Evolutionary conservation across 495 filamentous ascomycete genomes (phyloP), one percentile per base, ranked within the genome.

Genomic region (Penicillium antarcticum): DNA sequence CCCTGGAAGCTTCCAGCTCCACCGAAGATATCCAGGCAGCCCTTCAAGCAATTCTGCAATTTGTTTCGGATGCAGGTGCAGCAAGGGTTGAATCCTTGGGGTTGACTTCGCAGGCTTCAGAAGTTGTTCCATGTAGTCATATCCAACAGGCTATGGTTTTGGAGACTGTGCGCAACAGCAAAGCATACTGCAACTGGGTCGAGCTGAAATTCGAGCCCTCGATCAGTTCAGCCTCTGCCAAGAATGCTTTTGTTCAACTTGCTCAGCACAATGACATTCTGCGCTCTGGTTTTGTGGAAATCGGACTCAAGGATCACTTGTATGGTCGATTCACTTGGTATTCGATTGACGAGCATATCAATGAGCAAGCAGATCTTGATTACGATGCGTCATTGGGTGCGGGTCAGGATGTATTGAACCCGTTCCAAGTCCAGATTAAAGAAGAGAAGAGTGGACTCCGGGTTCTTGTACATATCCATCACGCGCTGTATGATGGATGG

Each of bases 401-500:
- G n/a, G 49, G 60, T 45, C 18, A 69, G 45, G 14, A 78, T 76
- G 64, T 87, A 14, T 70, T 86, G 8, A 70, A 70, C 19, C 87
- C 87, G 1, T 68, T 89, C 33, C 72, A 64, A 2, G 66, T 87
- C 9, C 76, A 83, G 40, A 61, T 90, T 1, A 55, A 64, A 5
- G 45, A 55, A 10, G 54, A 40, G 18, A 34, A 47, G 4, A 48
- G 60, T 1, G 51, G 51, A 4, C 46, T 79, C 2, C 64, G 76
- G 77, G 33, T 64, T 5, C 42, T 72, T 5, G 51, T 76, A 10
- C 70, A 71, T 31, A 76, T 92, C 5, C 89, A 91, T 53, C 89
- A 95, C 67, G 81, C 86, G 0, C 61, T 92, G 0, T 94, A 94
- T 56, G 89, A 95, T 58, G 89, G 88, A 5, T 95, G 89, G 89